phyloP scores from a whole-genome alignment of 257 asterid species.

The Solanum medicagineum region DNA sequence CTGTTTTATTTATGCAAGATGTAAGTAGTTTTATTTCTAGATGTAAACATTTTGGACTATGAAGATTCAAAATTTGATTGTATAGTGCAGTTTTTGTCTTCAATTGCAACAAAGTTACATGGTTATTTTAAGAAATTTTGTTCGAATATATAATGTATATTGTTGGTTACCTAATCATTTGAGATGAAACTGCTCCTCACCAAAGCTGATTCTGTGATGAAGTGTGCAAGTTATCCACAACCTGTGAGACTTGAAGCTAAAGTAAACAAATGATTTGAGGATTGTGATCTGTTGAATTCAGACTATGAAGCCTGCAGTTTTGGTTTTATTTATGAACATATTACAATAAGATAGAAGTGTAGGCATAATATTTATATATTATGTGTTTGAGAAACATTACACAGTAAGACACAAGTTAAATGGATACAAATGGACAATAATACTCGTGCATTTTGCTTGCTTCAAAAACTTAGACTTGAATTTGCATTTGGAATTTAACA shows the following conservation, averaged over 20 bases:
- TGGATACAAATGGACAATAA: background rate
- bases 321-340: background rate
- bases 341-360: background rate
- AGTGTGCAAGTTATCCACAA: background rate
- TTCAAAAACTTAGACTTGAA: background rate
- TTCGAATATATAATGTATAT: too few relatives aligned
- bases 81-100: too few relatives aligned
- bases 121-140: background rate
- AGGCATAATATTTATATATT: background rate
- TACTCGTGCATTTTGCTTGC: background rate
- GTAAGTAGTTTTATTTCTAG: background rate
- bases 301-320: background rate
- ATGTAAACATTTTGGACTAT: background rate
- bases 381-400: background rate
- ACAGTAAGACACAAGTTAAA: background rate
- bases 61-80: too few relatives aligned
- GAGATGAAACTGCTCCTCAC: too few relatives aligned
- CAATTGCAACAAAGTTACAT: background rate
- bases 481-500: background rate
- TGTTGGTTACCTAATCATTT: too few relatives aligned
- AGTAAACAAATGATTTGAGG: background rate
- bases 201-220: too few relatives aligned
- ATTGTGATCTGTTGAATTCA: background rate
- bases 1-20: background rate
- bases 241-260: background rate